Percentiles rank a stretch among this genome's conserved stretches.
These are phyloP conservation scores for Cerioporus squamosus DNA, from an alignment of 1,284 basidiomycete genomes.

Conservation along the genomic window DNA sequence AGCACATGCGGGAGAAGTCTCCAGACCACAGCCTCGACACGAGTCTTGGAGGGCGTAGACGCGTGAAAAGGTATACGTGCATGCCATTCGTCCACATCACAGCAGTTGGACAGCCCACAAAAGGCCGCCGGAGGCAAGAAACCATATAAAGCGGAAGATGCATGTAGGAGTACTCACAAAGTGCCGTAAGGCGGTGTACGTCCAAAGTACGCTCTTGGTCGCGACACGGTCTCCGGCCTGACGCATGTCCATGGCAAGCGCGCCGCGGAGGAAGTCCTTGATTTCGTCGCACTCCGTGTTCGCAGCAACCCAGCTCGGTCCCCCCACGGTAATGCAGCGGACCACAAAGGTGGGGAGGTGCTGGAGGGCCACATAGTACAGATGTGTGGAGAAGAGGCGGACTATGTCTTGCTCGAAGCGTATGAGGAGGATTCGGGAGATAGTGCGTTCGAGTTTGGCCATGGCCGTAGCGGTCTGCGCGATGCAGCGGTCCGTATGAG, in stretches of 20 bases:
- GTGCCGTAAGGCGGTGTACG: conserved; percentile 71
- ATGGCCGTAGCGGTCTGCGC: conserved; percentile 57
- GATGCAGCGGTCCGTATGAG: conserved; percentile 55
- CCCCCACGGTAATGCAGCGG: conserved; percentile 60
- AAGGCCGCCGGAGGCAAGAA: too few relatives aligned
- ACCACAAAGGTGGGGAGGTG: conserved; percentile 69
- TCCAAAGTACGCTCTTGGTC: conserved; percentile 77
- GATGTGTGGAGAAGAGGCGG: conserved; percentile 68
- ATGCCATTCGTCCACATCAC: too few relatives aligned
- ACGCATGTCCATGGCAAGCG: conserved; percentile 71
- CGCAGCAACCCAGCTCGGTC: conserved; percentile 66
- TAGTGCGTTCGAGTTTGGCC: conserved; percentile 64
- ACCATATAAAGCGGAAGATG: not conserved
- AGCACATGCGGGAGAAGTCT: too few relatives aligned
- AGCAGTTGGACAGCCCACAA: too few relatives aligned
- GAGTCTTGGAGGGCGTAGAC: not conserved
- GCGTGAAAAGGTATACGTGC: too few relatives aligned
- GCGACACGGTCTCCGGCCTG: conserved; percentile 75
- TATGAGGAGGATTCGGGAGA: conserved; percentile 62
- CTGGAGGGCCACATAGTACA: conserved; percentile 63
- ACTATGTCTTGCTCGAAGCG: conserved; percentile 74
- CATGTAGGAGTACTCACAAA: conserved; percentile 47
- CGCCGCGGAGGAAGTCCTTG: conserved; percentile 70
- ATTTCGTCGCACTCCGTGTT: conserved; percentile 69
- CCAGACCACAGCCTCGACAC: not conserved